A percentile compares a stretch with the other conserved stretches of the same genome.
These are phyloP conservation scores for Phragmites australis DNA, from an alignment of 176 grass and related monocot genomes.

Conservation along the genomic window DNA sequence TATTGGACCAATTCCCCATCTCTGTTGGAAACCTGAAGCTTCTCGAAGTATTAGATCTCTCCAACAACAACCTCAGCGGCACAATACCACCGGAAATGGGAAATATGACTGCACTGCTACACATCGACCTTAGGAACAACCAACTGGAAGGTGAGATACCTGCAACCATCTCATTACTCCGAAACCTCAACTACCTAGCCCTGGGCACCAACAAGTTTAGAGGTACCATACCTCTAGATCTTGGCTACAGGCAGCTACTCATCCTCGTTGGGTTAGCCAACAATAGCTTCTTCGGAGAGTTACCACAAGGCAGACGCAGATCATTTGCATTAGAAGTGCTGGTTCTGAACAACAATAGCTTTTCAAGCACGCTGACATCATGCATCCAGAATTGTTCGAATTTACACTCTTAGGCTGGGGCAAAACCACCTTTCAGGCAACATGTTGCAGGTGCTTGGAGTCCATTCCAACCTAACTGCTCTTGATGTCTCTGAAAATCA, in stretches of 20 bases:
- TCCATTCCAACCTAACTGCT: slow-evolving; percentile 4
- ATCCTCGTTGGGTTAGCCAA: neutral
- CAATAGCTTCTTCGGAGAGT: slow-evolving; percentile 34
- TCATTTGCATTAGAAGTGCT: neutral
- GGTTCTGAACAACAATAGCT: slow-evolving; percentile 17
- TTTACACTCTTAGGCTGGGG: neutral
- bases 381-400: slow-evolving; percentile 33
- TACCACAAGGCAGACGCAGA: slow-evolving; percentile 22
- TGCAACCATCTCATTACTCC: slow-evolving; percentile 4
- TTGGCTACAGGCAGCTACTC: slow-evolving; percentile 13
- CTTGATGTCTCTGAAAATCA: slow-evolving; percentile 41
- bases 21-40: neutral
- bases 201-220: slow-evolving; percentile 27
- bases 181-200: neutral
- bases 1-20: slow-evolving; percentile 18
- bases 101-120: slow-evolving; percentile 6
- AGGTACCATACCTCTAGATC: neutral
- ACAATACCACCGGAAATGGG: slow-evolving; percentile 28
- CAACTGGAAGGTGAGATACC: slow-evolving; percentile 30
- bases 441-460: neutral
- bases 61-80: slow-evolving; percentile 5
- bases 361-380: slow-evolving; percentile 11
- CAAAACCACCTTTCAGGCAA: slow-evolving; percentile 5
- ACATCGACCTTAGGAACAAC: slow-evolving; percentile 25
- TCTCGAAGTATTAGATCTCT: no score